phyloP scores from a whole-genome alignment of 768 basidiomycete species.

The Auricularia sp. region DNA sequence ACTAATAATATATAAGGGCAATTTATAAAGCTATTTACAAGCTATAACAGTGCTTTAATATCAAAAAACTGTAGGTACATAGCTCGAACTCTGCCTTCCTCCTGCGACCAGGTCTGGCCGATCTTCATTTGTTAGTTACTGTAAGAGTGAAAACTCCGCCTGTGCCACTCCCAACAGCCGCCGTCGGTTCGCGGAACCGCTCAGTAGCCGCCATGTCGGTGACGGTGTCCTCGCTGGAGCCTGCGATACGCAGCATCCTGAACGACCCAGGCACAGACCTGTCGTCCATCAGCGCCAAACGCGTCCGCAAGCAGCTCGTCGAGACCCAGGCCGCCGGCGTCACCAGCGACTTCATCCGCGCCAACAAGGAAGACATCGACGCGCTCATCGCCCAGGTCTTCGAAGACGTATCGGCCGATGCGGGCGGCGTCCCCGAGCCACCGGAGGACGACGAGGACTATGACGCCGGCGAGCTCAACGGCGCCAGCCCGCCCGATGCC shows the following conservation, averaged over 20 bases:
- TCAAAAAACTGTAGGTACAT: too few relatives aligned
- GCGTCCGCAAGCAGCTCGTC: constrained; percentile 68
- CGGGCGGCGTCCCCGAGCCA: background rate
- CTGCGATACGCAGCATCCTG: constrained; percentile 58
- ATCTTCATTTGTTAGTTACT: too few relatives aligned
- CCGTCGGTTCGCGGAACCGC: background rate
- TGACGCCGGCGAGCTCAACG: too few relatives aligned
- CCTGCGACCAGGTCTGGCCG: too few relatives aligned
- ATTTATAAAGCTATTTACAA: too few relatives aligned
- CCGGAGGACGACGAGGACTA: background rate
- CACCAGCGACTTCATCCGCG: constrained; percentile 51
- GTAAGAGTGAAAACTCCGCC: too few relatives aligned
- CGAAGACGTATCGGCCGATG: constrained; percentile 37
- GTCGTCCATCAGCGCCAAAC: constrained; percentile 74
- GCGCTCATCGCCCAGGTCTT: constrained; percentile 57
- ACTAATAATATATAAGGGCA: too few relatives aligned
- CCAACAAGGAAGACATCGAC: constrained; percentile 61
- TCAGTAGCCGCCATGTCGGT: background rate
- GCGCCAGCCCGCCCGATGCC: background rate
- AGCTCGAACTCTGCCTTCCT: too few relatives aligned
- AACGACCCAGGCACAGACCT: constrained; percentile 70
- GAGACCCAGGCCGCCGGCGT: constrained; percentile 40
- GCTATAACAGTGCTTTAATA: too few relatives aligned
- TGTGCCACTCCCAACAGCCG: too few relatives aligned
- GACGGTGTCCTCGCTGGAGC: constrained; percentile 32